A percentile compares a stretch with the other conserved stretches of the same genome.
phyloP scores from a whole-genome alignment of 2,329 filamentous ascomycete species.

The Epichloe bromicola region DNA sequence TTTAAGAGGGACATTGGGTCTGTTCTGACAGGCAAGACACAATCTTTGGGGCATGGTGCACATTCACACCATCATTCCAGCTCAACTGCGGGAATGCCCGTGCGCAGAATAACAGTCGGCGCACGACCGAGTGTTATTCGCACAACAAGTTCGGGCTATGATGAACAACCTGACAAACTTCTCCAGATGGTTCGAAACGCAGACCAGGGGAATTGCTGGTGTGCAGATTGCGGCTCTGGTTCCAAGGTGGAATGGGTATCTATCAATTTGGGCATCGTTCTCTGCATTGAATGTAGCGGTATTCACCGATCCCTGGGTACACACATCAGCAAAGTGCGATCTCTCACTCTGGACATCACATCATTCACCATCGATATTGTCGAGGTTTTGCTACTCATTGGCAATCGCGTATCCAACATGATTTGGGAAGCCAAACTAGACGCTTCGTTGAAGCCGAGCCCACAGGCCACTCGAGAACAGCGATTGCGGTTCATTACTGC shows the following conservation, averaged over 20 bases:
- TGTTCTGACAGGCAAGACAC: conserved; percentile 83
- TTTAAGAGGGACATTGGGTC: conserved; percentile 80
- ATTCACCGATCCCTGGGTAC: conserved; percentile 94
- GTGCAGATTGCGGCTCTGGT: conserved; percentile 85
- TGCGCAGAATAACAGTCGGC: conserved; percentile 81
- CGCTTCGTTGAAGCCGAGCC: conserved; percentile 54
- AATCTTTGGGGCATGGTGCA: conserved; percentile 46
- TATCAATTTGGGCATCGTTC: conserved; percentile 88
- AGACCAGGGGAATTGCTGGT: conserved; percentile 86
- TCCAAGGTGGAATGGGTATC: conserved; percentile 98
- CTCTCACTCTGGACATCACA: conserved; percentile 85
- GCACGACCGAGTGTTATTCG: conserved; percentile 64
- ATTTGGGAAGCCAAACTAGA: conserved; percentile 88
- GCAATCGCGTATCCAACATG: conserved; percentile 92
- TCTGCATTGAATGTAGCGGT: conserved; percentile 96
- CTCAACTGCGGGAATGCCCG: conserved; percentile 43
- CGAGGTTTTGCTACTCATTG: conserved; percentile 79
- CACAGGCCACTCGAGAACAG: conserved; percentile 75
- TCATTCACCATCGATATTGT: conserved; percentile 97
- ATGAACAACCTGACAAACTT: conserved; percentile 74
- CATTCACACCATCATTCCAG: conserved; percentile 37
- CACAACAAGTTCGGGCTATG: conserved; percentile 56
- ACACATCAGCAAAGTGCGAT: conserved; percentile 94
- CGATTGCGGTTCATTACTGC: conserved; percentile 87
- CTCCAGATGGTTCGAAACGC: conserved; percentile 78